phyloP scores from a whole-genome alignment of 805 yeast species.

The Myxozyma sirexii region DNA sequence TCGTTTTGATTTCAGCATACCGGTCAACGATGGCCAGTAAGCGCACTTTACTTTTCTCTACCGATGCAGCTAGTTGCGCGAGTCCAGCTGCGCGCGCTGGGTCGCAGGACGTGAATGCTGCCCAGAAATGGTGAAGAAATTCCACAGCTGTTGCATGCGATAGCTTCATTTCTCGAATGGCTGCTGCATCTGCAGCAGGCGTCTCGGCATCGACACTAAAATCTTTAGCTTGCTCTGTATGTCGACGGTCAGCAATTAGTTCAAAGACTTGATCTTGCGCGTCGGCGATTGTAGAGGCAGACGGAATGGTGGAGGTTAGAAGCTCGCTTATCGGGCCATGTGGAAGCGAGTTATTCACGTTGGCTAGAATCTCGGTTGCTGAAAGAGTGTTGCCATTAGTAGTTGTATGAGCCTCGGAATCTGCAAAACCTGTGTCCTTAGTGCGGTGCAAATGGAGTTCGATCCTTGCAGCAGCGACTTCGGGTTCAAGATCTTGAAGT shows the following conservation, averaged over 20 bases:
- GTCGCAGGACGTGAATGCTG: constrained; percentile 54
- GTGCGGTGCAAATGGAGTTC: constrained; percentile 31
- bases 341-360: constrained; percentile 1
- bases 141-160: constrained; percentile 75
- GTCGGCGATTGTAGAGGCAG: neutral
- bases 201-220: constrained; percentile 38
- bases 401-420: neutral
- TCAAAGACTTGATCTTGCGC: constrained; percentile 27
- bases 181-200: constrained; percentile 31
- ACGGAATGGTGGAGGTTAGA: constrained; percentile 4
- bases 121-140: constrained; percentile 75
- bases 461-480: constrained; percentile 8
- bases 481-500: constrained; percentile 24
- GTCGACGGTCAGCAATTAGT: constrained; percentile 28
- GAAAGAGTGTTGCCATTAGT: neutral
- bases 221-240: constrained; percentile 24
- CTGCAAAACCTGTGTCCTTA: neutral
- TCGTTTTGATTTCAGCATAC: constrained; percentile 21
- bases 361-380: neutral
- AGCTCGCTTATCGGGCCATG: constrained; percentile 10
- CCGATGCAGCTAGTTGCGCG: constrained; percentile 52
- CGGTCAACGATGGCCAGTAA: constrained; percentile 43
- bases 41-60: constrained; percentile 53
- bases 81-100: constrained; percentile 50
- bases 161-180: constrained; percentile 56